Conservation (phyloP, 345 rosid genomes). For the Gossypium herbaceum region DNA sequence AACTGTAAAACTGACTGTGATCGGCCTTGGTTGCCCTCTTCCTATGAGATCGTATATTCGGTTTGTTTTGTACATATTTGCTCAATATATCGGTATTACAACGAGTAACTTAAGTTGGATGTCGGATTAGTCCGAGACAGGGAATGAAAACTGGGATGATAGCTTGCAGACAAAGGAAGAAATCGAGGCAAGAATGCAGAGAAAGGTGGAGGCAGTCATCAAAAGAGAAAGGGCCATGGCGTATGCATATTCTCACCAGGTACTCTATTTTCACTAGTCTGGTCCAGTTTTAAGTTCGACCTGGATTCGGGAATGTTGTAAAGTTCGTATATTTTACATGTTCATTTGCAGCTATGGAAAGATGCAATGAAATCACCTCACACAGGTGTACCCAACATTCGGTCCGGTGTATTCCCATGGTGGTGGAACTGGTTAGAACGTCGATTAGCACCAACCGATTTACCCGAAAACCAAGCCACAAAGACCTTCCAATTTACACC, state of each 20-base stretch:
- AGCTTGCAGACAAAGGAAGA: conserved; percentile 75
- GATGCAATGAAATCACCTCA: conserved; percentile 50
- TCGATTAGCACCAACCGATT: conserved; percentile 43
- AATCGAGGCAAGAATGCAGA: conserved; percentile 65
- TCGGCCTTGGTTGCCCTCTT: no score
- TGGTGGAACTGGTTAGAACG: conserved; percentile 98
- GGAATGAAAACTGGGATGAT: conserved; percentile 72
- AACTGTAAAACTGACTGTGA: no score
- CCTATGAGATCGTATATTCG: neutral
- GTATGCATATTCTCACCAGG: conserved; percentile 89
- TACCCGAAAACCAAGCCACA: conserved; percentile 36
- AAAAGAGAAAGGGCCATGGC: conserved; percentile 92
- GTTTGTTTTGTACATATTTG: neutral
- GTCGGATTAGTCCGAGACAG: conserved; percentile 58
- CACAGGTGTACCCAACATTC: conserved; percentile 31
- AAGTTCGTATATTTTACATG: neutral
- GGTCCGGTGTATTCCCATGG: conserved; percentile 67
- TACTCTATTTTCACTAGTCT: conserved; percentile 22
- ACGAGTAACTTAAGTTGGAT: conserved; percentile 13
- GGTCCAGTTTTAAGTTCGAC: neutral
- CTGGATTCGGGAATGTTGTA: neutral
- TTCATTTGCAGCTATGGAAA: conserved; percentile 49
- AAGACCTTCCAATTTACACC: conserved; percentile 50
- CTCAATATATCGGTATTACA: neutral
- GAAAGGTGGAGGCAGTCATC: conserved; percentile 74